Evolutionary conservation across 2,329 filamentous ascomycete genomes (phyloP), one percentile per base, ranked within the genome.

Genomic region (Colletotrichum tanaceti): DNA sequence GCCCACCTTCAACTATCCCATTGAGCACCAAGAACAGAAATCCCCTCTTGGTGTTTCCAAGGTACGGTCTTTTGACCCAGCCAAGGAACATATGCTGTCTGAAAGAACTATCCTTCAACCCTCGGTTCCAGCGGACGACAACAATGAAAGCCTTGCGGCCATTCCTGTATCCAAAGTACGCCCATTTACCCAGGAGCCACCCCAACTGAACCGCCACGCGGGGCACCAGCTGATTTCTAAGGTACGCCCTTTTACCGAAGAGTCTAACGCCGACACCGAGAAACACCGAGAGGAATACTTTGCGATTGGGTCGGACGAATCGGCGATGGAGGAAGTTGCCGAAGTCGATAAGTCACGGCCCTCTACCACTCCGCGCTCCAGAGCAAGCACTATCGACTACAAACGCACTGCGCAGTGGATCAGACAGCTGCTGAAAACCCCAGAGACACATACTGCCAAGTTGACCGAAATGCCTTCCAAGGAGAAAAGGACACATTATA

Each of bases 381-480:
- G 9, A 71, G 72, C 35, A 76, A 47, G 77, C 13, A 61, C 78
- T 1, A 61, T 79, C 18, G 74, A 80, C 64, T 79, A 78, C 62
- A 75, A 72, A 24, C 74, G 77, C 32, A 79, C 78, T 13, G 71
- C 73, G 10, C 71, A 75, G 32, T 81, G 78, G 80, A 71, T 80
- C 10, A 76, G 74, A 24, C 74, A 74, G 18, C 65, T 80, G 11
- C 59, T 78, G n/a, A 73, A 60, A n/a, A 65, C 73, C 46, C 74
- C 73, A 6, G 74, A 75, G 7, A 41, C 73, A 2, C 73, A 76
- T 22, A 69, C 68, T 9, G 63, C 76, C 16, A 75, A 67, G 44
- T 73, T 78, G 35, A 80, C 78, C 14, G 73, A 73, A 22, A 71
- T 73, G 9, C 77, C 73, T 0, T 44, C 41, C n/a, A 58, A 59